Base-by-base conservation (phyloP, 2,329 filamentous ascomycete species). In the Cytospora schulzeri region DNA sequence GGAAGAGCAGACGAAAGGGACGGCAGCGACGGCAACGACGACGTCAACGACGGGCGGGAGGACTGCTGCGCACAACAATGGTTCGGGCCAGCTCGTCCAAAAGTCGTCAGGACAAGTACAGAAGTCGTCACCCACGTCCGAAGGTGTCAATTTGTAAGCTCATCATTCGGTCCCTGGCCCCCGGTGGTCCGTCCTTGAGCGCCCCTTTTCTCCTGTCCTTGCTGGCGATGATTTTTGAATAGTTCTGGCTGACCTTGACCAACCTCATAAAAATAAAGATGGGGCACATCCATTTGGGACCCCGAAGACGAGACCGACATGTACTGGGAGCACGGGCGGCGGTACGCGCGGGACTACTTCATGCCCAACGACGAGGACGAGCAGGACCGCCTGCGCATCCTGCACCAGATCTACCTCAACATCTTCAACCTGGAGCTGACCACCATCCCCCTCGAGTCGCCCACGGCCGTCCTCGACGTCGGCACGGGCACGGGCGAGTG, bases 401-500 rank as follows among this genome's bases (percentile, higher is more conserved):
- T 66, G 33, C 60, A 66, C 31, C 64, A 63, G 50, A 62, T 66
- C 45, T 63, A 63, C 55, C 55, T 66, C 22, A 66, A 60, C 35
- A 59, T 66, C 33, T 63, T 63, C 55, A 58, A 56, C 65, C 68
- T 74, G 12, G 69, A 75, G 63, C 68, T 76, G 19, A 76, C 75
- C 15, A 73, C 74, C 6, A 70, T 76, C 8, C 70, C 71, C 17
- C 70, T 77, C 24, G 72, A 79, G 52, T 66, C 76, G 53, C 79
- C 79, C 1, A 71, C 70, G 3, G 73, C 76, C 60, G 79, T 88
- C 33, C 77, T 88, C 24, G 86, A 88, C 70, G 80, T 88, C 59
- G 85, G 86, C 33, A 86, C 83, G 9, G 85, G 84, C 50, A 84
- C 84, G 3, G 85, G 85, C 19, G 79, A 81, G 67, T 81, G 79